Conservation (phyloP, 257 asterid species). For the Solanum habrochaites region DNA sequence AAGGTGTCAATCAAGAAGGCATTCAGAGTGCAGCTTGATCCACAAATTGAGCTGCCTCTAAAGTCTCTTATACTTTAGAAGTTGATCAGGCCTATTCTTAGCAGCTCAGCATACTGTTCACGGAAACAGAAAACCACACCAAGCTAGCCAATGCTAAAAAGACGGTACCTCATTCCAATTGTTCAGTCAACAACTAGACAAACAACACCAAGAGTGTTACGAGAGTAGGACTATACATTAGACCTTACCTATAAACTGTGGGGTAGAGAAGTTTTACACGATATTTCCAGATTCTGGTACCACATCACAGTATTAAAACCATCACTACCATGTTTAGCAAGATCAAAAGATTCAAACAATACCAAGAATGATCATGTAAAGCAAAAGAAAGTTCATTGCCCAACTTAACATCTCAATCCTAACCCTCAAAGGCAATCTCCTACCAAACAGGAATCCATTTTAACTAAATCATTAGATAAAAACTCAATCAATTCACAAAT, state of each 20-base stretch:
- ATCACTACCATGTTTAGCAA: not conserved
- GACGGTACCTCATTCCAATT: not conserved
- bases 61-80: not conserved
- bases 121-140: not conserved
- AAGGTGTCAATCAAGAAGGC: not conserved
- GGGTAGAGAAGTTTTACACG: not conserved
- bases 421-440: not conserved
- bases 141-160: not conserved
- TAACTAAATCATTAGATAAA: not conserved
- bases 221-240: not conserved
- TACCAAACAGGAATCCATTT: not conserved
- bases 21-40: not conserved
- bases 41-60: not conserved
- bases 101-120: not conserved
- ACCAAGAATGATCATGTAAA: not conserved
- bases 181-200: not conserved
- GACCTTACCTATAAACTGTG: not conserved
- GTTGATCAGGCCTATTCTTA: not conserved
- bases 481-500: not conserved
- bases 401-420: not conserved
- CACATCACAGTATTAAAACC: not conserved
- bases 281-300: not conserved
- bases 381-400: not conserved
- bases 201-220: not conserved
- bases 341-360: not conserved